A percentile compares a stretch with the other conserved stretches of the same genome.
phyloP scores from a whole-genome alignment of 768 basidiomycete genomes.

The Suillus occidentalis region DNA sequence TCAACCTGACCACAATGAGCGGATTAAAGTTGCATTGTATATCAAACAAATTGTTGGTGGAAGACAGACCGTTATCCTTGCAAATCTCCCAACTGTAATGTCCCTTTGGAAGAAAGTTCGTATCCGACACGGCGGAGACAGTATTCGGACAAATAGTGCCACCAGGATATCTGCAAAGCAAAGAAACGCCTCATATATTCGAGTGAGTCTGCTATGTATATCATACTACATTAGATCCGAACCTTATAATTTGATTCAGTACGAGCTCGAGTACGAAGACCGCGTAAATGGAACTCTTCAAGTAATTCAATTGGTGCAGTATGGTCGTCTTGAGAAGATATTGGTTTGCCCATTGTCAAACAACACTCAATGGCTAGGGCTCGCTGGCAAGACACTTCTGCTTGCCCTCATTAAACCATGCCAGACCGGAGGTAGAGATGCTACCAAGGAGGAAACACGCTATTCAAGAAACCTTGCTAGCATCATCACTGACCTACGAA shows the following conservation, averaged over 20 bases:
- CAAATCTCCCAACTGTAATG: conserved; percentile 1
- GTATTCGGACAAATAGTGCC: conserved; percentile 13
- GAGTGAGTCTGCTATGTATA: conserved; percentile 12
- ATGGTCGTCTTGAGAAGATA: conserved; percentile 20
- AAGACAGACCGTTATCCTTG: background rate
- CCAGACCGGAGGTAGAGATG: background rate
- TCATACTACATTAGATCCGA: background rate
- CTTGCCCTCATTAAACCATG: conserved; percentile 21
- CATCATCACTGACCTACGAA: conserved; percentile 16
- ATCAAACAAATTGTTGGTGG: conserved; percentile 1
- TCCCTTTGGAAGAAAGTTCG: conserved; percentile 27
- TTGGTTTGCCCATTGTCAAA: conserved; percentile 14
- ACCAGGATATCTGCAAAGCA: conserved; percentile 5
- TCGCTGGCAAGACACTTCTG: conserved; percentile 9
- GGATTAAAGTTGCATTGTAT: background rate
- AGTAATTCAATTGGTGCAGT: conserved; percentile 3
- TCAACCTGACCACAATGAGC: background rate
- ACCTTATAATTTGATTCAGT: conserved; percentile 14
- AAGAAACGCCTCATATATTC: conserved; percentile 9
- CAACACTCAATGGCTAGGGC: background rate
- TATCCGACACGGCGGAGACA: conserved; percentile 26
- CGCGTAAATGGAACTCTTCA: background rate
- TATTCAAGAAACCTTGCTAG: background rate
- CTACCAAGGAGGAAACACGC: background rate
- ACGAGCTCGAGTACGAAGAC: background rate